Base-by-base conservation (phyloP, 768 basidiomycete species). In the Phaeolepiota aurea region DNA sequence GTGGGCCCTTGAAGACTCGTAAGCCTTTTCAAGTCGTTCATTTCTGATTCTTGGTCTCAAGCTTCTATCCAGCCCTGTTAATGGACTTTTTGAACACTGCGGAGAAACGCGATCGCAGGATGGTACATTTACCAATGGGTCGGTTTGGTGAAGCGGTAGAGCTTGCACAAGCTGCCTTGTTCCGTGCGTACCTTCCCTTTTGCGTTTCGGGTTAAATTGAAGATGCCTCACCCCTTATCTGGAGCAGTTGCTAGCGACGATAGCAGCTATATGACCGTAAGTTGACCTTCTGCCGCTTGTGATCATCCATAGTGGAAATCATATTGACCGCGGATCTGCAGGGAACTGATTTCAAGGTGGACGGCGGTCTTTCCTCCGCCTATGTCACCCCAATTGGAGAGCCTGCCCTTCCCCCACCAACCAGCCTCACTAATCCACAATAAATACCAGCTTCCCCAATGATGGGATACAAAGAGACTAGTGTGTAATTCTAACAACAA, bases 71-170 rank as follows among this genome's bases (percentile, higher is more conserved):
- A 93, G 90, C 93, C 28, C 79, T 99, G 34, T 72, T 99, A 20
- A 99, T 99, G 96, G 84, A 98, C 62, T 99, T 94, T 74, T 76
- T 99, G 55, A 78, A 98, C 63, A 97, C 96, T 14, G 70, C 82
- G 33, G 96, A 99, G 71, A 98, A 98, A 68, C 79, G 85, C 44
- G 79, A 97, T 32, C 81, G 96, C 20, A 76, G 96, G 34, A 57
- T 97, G 57, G 80, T 90, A 15, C 90, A 92, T 51, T 76, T 94
- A 12, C 94, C 93, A 1, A 90, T 96, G 89, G 93, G 93, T 46
- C 79, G 94, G 45, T 99, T 99, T 58, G 94, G 94, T 25, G 91
- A 97, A 68, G 96, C 93, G 0, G 71, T 98, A 47, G 96, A 99
- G 61, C 74, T 93, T 44, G 96, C 96, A 4, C 86, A 83, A 54